Base-by-base conservation (phyloP, 192 early-diverging fungal species). In the Umbelopsis ramanniana region DNA sequence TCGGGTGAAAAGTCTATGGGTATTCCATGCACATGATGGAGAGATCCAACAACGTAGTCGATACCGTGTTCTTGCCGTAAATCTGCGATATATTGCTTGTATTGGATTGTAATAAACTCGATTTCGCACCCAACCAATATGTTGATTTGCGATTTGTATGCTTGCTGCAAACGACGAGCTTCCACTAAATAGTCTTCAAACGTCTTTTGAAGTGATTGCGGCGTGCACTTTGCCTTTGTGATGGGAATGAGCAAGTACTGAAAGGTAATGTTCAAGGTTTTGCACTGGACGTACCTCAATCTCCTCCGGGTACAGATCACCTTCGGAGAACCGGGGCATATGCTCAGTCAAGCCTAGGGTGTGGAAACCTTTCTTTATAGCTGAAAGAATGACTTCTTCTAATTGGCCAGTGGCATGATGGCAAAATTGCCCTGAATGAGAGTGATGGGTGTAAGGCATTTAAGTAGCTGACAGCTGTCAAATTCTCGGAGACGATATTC, bases 381-480 rank as follows among this genome's bases (percentile, higher is more conserved):
- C 97, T n/a, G 82, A 74, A 57, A 84, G 71, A 15, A 99, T 88
- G 0, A 96, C 92, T 22, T 90, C 85, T 71, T 97, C 95, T 8
- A 99, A 85, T 11, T 74, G 82, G 22, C 96, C 97, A 22, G 89
- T 83, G 40, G 94, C 97, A 76, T 99, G 97, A 45, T 85, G 83
- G 77, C 97, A 99, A 86, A 94, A 98, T 83, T 97, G 92, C 6
- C 97, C 97, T 1, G 95, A 96, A 76, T 99, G 97, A 14, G 92
- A 90, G 74, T 99, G 97, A 66, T 90, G 86, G 4, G 93, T 94
- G 76, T 97, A 89, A 33, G 90, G 89, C 91, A 95, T 63, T 24
- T 19, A n/a, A 14, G 29, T 19, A 26, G 22, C 12, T 29, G 33
- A 29, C 53, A 29, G 53, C 53, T 55, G 53, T 55, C 53, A 55